Conservation (phyloP, 2,329 filamentous ascomycete genomes). For the Cercospora sp. region DNA sequence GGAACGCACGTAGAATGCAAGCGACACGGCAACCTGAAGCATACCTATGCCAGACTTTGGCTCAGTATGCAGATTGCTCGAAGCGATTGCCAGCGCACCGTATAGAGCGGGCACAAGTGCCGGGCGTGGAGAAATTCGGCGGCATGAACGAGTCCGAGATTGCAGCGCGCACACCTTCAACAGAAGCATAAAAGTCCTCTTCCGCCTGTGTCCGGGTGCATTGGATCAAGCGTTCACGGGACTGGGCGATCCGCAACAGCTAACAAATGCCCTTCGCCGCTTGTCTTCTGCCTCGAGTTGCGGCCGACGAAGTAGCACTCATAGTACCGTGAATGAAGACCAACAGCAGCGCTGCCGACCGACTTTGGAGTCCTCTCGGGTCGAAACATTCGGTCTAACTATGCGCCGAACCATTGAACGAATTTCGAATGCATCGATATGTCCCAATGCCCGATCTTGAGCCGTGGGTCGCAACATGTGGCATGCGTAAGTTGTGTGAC, state of each 20-base stretch:
- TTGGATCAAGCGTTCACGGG: neutral
- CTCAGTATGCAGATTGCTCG: neutral
- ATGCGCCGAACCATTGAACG: neutral
- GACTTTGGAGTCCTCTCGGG: neutral
- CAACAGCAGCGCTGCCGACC: neutral
- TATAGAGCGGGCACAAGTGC: neutral
- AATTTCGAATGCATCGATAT: neutral
- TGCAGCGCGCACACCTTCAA: neutral
- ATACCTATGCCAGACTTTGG: neutral
- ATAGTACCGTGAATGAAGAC: neutral
- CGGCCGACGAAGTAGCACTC: neutral
- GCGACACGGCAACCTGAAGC: neutral
- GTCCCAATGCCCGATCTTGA: neutral
- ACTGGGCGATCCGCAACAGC: neutral
- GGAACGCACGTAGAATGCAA: neutral
- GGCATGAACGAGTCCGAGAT: neutral
- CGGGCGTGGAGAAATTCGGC: neutral
- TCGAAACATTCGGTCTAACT: neutral
- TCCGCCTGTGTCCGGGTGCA: neutral
- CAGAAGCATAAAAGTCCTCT: neutral
- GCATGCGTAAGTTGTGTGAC: neutral
- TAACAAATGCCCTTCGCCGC: neutral
- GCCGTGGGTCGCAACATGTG: neutral
- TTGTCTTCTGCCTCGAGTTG: neutral
- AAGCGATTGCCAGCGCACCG: neutral